phyloP scores from a whole-genome alignment of 768 basidiomycete species.

The Amanita rubescens region DNA sequence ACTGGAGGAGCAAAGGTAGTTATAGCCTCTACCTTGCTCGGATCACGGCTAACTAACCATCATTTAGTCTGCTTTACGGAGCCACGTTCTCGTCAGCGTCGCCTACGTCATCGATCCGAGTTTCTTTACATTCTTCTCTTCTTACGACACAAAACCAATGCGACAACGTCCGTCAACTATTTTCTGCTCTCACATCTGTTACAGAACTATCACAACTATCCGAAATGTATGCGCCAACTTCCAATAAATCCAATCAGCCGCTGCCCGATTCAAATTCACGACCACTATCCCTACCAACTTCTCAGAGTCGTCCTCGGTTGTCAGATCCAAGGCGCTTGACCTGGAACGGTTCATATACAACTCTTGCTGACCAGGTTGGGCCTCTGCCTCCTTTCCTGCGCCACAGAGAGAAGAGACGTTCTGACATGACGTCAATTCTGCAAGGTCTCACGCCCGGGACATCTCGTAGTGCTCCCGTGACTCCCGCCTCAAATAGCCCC shows the following conservation, averaged over 20 bases:
- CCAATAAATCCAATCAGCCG: conserved; percentile 30
- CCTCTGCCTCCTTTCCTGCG: conserved; percentile 36
- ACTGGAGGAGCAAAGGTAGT: conserved; percentile 61
- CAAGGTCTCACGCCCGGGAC: conserved; percentile 16
- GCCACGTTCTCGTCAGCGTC: conserved; percentile 35
- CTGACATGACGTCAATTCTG: conserved; percentile 45
- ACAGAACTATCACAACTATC: conserved; percentile 67
- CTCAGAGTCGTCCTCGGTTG: conserved; percentile 21
- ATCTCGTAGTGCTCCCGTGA: conserved; percentile 33
- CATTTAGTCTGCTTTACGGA: conserved; percentile 24
- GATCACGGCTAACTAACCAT: conserved; percentile 1
- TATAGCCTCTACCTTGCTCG: neutral
- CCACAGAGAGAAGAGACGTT: conserved; percentile 45
- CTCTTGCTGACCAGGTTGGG: conserved; percentile 40
- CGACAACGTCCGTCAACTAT: conserved; percentile 73
- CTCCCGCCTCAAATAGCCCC: conserved; percentile 11
- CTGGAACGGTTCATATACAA: conserved; percentile 65
- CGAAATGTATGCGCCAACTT: conserved; percentile 88
- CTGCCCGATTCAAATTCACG: conserved; percentile 21
- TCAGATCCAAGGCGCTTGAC: conserved; percentile 40
- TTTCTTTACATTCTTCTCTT: conserved; percentile 66
- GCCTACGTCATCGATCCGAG: conserved; percentile 52
- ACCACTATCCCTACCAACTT: conserved; percentile 34
- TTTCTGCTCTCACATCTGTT: conserved; percentile 69
- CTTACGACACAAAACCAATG: conserved; percentile 73